Conservation (phyloP, 2,329 filamentous ascomycete species). For the Paecilomyces niveus region DNA sequence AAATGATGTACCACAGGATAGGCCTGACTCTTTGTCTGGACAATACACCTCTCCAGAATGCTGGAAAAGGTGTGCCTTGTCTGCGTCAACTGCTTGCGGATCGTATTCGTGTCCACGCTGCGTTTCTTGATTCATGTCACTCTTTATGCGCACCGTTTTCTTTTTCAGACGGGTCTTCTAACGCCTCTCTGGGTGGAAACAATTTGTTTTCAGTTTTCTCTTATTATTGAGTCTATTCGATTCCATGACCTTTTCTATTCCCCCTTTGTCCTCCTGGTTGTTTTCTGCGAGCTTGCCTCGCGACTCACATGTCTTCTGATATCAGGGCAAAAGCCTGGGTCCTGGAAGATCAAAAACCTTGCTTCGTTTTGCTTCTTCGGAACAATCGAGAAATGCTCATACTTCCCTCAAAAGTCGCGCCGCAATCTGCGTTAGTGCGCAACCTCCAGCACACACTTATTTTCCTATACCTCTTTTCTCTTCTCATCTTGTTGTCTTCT, state of each 20-base stretch:
- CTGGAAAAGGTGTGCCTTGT: neutral
- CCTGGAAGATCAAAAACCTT: neutral
- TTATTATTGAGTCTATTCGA: neutral
- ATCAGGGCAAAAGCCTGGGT: neutral
- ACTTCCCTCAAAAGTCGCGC: neutral
- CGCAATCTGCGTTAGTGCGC: neutral
- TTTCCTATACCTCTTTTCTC: neutral
- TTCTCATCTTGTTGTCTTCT: neutral
- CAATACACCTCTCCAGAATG: neutral
- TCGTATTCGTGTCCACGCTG: neutral
- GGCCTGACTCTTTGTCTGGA: neutral
- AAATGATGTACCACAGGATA: neutral
- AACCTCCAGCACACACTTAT: neutral
- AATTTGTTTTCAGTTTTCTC: neutral
- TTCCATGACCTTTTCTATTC: neutral
- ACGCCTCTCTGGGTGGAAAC: neutral
- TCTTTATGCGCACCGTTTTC: neutral
- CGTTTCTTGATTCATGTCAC: neutral
- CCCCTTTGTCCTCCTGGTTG: neutral
- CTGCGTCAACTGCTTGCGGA: neutral
- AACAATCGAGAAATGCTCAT: neutral
- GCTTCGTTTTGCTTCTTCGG: neutral
- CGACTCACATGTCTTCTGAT: neutral
- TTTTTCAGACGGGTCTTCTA: neutral
- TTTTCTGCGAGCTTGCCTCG: neutral